Conservation (phyloP, 2,329 filamentous ascomycete genomes). For the Hymenoscyphus fructigenus region DNA sequence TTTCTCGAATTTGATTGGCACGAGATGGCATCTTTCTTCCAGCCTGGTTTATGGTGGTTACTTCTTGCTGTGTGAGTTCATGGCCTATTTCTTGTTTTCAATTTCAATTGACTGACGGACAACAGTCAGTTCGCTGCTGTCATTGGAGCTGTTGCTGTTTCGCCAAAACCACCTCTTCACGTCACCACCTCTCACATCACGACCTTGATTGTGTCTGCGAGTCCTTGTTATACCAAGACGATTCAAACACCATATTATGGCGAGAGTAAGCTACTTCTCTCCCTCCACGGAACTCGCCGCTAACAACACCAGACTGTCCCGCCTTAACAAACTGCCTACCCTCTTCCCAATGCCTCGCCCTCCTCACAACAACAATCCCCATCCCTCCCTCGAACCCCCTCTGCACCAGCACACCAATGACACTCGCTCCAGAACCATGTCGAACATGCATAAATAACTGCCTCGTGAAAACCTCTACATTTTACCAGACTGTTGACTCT, state of each 20-base stretch:
- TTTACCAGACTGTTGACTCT: constrained; percentile 11
- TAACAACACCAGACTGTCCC: constrained; percentile 10
- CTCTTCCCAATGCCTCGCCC: constrained; percentile 20
- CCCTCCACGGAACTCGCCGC: not conserved
- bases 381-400: constrained; percentile 41
- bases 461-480: constrained; percentile 17
- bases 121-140: constrained; percentile 6
- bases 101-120: not conserved
- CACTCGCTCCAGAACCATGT: constrained; percentile 28
- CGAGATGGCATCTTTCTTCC: not conserved
- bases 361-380: constrained; percentile 35
- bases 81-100: not conserved
- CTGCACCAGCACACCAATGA: constrained; percentile 41
- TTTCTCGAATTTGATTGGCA: not conserved
- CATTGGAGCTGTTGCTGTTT: not conserved
- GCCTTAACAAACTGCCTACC: constrained; percentile 12
- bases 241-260: constrained; percentile 16
- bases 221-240: constrained; percentile 33
- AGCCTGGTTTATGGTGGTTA: not conserved
- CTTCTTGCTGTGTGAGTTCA: constrained; percentile 6
- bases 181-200: constrained; percentile 18
- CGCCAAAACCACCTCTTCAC: constrained; percentile 12
- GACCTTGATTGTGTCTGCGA: constrained; percentile 19
- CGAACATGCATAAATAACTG: constrained; percentile 34
- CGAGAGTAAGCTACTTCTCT: not conserved